Evolutionary conservation across 1,284 basidiomycete species (phyloP), one percentile per base, ranked within the genome.

Genomic region (Cystobasidiaceae sp.): DNA sequence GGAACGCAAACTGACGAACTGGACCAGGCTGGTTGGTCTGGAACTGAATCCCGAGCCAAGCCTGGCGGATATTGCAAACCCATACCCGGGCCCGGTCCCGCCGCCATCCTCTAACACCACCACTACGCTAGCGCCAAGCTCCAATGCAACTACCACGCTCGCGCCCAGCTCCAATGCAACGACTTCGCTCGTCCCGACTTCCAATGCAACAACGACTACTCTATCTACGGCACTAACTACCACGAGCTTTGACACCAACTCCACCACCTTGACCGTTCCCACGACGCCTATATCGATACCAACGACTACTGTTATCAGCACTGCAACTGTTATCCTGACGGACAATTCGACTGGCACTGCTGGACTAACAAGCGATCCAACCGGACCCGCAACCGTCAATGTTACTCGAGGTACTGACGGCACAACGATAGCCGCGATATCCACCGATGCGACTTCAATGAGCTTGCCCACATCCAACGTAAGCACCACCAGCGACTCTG

Each of bases 41-140:
- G 60, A 62, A 54, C 15, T 44, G 23, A 62, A 62, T 33, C 30
- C 34, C 28, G 50, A 49, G 32, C 60, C 60, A 4, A 62, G 45
- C 13, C 30, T 62, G 21, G 48, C 60, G 23, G 60, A 62, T 30
- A 11, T 62, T 5, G 60, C 60, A 17, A 62, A 62, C 25, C n/a
- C n/a, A n/a, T n/a, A n/a, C n/a, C n/a, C n/a, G n/a, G n/a, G n/a
- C n/a, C n/a, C n/a, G n/a, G n/a, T n/a, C n/a, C n/a, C n/a, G n/a
- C n/a, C n/a, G n/a, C n/a, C n/a, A n/a, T n/a, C n/a, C n/a, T n/a
- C n/a, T n/a, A n/a, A n/a, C n/a, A n/a, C n/a, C n/a, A n/a, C n/a
- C n/a, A n/a, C n/a, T n/a, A n/a, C n/a, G n/a, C n/a, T n/a, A n/a
- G n/a, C n/a, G n/a, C n/a, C n/a, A n/a, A n/a, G n/a, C n/a, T n/a